Base-by-base conservation (phyloP, 2,329 filamentous ascomycete genomes). In the Emergomyces pasteurianus region DNA sequence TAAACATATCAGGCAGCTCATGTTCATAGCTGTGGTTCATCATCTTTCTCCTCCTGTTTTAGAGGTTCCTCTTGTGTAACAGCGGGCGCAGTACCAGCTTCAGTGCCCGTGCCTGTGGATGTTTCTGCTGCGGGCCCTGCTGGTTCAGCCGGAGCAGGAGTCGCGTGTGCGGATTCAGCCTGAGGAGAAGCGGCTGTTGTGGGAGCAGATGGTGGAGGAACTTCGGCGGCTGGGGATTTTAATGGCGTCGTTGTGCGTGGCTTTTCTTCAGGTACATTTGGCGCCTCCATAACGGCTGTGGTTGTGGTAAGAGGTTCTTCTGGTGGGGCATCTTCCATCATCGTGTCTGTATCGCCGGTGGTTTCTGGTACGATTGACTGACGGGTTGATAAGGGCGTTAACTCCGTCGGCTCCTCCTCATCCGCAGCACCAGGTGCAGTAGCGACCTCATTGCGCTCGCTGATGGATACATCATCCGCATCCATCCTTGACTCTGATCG, bases 291-390 rank as follows among this genome's bases (percentile, higher is more conserved):
- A n/a, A 59, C 62, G 4, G 64, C 60, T 26, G 61, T 59, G 21
- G 63, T 58, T n/a, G 61, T 63, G 2, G 63, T 63, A 2, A 64
- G 61, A 28, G 65, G 60, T 58, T 69, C 64, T 62, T 63, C 43
- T 65, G 68, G 31, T 53, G 62, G 65, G 26, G 64, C 74, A 60
- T 77, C 74, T 64, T 75, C 74, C 74, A 77, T 77, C 14, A 68
- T 62, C 12, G 67, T 72, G 62, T 75, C 74, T 46, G 50, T 58
- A 28, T 63, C 63, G 36, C 42, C 58, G 61, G 73, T 71, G 14
- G 12, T 40, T 60, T 74, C 73, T n/a, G 68, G 67, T 43, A 58
- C 56, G 8, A 70, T 52, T 10, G 71, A 72, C 31, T 66, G 67
- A 31, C 67, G 66, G 21, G 66, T 70, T 42, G 73, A 70, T 16